These are phyloP conservation scores for Liquidambar formosana DNA, from an alignment of 164 flowering plant species.

Conservation along the genomic window DNA sequence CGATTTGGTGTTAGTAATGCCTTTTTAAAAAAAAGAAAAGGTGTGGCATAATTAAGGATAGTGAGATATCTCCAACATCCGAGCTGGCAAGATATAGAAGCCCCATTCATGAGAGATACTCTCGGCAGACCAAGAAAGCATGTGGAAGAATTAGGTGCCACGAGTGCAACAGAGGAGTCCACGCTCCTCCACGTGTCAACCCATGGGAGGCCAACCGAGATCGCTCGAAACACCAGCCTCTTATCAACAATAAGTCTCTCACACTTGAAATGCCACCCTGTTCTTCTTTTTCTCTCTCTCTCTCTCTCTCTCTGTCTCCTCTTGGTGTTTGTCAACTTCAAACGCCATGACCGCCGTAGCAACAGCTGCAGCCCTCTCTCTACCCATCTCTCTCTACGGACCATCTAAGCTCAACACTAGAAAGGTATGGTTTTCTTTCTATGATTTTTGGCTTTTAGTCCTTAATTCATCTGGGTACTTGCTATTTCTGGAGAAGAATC, in stretches of 20 bases:
- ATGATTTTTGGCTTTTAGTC: neutral
- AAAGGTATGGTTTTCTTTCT: conserved; percentile 41
- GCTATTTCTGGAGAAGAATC: neutral
- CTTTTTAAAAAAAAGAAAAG: too few species aligned
- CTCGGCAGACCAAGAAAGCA: conserved; percentile 15
- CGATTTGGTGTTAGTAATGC: too few species aligned
- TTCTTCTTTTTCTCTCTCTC: conserved; percentile 1
- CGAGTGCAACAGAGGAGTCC: conserved; percentile 26
- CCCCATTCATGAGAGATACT: conserved; percentile 12
- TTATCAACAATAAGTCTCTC: conserved; percentile 51
- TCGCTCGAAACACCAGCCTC: conserved; percentile 64
- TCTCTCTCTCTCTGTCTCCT: neutral
- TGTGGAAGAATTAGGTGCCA: conserved; percentile 59
- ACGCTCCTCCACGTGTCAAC: conserved; percentile 57
- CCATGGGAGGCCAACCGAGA: conserved; percentile 50
- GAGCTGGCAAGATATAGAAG: conserved; percentile 28
- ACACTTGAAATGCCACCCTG: conserved; percentile 1
- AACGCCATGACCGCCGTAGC: conserved; percentile 62
- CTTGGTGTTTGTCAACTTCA: conserved; percentile 16
- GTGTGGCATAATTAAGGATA: too few species aligned
- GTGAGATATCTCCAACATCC: conserved; percentile 16
- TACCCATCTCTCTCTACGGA: conserved; percentile 46
- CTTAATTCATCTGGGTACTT: neutral
- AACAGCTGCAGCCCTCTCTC: conserved; percentile 54
- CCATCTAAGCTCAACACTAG: conserved; percentile 40